Conservation (phyloP, 257 asterid species). For the Solanum sparsipilum region DNA sequence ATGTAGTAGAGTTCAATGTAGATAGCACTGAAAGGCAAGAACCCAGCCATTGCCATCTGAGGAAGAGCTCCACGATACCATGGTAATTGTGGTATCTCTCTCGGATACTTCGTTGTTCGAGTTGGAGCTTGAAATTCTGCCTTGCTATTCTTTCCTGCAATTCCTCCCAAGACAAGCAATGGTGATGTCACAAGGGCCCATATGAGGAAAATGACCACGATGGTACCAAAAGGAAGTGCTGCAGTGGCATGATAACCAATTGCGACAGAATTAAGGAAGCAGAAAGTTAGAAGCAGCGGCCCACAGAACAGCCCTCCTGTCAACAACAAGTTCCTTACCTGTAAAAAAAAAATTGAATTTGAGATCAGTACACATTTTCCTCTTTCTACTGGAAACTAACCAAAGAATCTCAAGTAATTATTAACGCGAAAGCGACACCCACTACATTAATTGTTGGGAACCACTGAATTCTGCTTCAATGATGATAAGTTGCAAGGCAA, state of each 20-base stretch:
- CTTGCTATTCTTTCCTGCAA: conserved; percentile 23
- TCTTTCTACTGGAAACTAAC: not conserved
- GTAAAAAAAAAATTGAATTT: not conserved
- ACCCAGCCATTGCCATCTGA: conserved; percentile 33
- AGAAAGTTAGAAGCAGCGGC: conserved; percentile 20
- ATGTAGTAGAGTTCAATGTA: conserved; percentile 22
- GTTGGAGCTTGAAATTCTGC: conserved; percentile 24
- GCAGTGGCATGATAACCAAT: conserved; percentile 21
- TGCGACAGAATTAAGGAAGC: conserved; percentile 22
- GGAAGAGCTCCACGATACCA: conserved; percentile 22
- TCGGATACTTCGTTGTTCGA: conserved; percentile 19
- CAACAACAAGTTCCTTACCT: conserved; percentile 21
- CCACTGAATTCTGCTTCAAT: not conserved
- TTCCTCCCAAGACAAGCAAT: conserved; percentile 22
- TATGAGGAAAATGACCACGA: conserved; percentile 18
- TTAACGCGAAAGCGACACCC: not conserved
- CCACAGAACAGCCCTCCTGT: conserved; percentile 21
- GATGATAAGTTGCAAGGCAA: not conserved
- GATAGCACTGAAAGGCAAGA: conserved; percentile 24
- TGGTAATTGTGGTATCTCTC: conserved; percentile 23
- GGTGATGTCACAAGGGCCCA: conserved; percentile 27
- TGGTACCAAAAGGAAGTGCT: conserved; percentile 23
- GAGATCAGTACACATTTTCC: not conserved
- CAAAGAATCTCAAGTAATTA: not conserved
- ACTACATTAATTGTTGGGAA: not conserved